Evolutionary conservation across 2,329 filamentous ascomycete genomes (phyloP), one percentile per base, ranked within the genome.

Genomic region (Cladophialophora carrionii): DNA sequence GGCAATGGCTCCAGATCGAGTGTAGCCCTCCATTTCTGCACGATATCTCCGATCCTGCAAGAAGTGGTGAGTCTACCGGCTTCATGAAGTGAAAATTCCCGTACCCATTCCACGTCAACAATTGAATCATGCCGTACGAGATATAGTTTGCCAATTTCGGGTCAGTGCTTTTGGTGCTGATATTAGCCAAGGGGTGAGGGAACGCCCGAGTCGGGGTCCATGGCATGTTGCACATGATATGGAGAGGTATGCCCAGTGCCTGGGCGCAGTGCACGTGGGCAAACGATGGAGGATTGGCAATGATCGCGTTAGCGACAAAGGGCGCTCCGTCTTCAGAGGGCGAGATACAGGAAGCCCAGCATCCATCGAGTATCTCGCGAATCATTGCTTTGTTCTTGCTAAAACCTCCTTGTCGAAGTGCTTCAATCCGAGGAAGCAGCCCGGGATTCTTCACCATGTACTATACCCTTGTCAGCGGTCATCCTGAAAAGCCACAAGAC

Each of bases 161-260:
- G 34, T 62, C 63, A 56, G 80, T 78, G 5, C 71, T 74, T 6
- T 75, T 72, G 43, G 73, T 73, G 31, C 76, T 73, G 31, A 84
- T 64, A 70, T 83, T 84, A 0, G 82, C 81, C 57, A 85, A 70
- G 0, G 83, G 83, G 72, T 84, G 82, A 0, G 81, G 78, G 67
- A 83, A 83, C 1, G 74, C 76, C 37, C 68, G 72, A 1, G 82
- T 83, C 4, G 71, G 73, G 26, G 72, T 78, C 78, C 80, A 85
- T 3, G 82, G 82, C 82, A 84, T 85, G 12, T 77, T 84, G 65
- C 83, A 82, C 68, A 85, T 79, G 67, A 85, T 75, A 67, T 84
- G 82, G 4, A 85, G 68, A 1, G 83, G 82, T 8, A 84, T 77
- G 0, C 76, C 76, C 10, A 85, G 74, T 37, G 78, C 79, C 69